Evolutionary conservation across 164 flowering plant species (phyloP).

Genomic region (Stephania japonica): DNA sequence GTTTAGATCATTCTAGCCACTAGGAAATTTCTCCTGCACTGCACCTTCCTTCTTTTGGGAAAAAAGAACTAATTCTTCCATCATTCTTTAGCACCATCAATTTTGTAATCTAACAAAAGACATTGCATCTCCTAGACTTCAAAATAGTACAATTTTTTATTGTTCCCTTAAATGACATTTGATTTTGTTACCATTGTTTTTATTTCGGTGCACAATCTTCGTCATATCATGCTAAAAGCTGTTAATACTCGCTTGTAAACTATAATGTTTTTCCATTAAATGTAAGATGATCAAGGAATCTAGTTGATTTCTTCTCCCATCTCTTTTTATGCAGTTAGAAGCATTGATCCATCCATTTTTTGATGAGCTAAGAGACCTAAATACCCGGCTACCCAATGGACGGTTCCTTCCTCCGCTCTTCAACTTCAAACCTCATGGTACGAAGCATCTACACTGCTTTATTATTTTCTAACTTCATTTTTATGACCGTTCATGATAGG

Average conservation of each 20-base stretch:
- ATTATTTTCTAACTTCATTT: neutral
- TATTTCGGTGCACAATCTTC: neutral
- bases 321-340: slow-evolving; percentile 44
- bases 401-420: slow-evolving; percentile 72
- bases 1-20: neutral
- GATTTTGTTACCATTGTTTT: neutral
- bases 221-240: neutral
- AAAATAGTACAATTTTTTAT: neutral
- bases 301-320: neutral
- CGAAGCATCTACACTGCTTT: neutral
- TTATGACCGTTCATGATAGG: neutral
- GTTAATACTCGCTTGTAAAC: neutral
- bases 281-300: too few species aligned
- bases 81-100: neutral
- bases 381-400: slow-evolving; percentile 63
- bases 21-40: neutral
- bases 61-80: neutral
- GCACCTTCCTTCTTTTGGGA: neutral
- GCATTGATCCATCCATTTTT: slow-evolving; percentile 69
- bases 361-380: slow-evolving; percentile 73
- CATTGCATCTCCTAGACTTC: neutral
- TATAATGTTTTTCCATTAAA: neutral
- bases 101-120: too few species aligned
- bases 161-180: neutral
- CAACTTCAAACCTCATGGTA: slow-evolving; percentile 71